Percentiles rank a stretch among this genome's conserved stretches.
Conservation (phyloP, 257 asterid species). For the Schizonepeta tenuifolia region DNA sequence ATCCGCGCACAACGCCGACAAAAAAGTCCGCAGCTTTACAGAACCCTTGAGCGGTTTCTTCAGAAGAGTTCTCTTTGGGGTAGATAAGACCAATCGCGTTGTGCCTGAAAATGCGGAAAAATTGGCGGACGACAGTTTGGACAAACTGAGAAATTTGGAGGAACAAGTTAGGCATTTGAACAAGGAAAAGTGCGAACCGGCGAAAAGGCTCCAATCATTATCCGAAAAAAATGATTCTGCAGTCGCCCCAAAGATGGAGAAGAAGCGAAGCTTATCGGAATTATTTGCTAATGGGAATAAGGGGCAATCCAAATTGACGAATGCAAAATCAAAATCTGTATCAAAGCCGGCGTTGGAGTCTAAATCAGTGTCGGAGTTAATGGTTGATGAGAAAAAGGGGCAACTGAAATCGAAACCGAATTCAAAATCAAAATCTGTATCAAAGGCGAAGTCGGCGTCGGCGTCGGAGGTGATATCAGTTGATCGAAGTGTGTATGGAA, state of each 20-base stretch:
- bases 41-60: constrained; percentile 51
- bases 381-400: constrained; percentile 27
- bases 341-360: background rate
- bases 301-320: background rate
- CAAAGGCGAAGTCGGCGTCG: too few species aligned
- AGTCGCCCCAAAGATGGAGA: constrained; percentile 15
- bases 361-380: constrained; percentile 31
- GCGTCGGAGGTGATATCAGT: background rate
- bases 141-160: constrained; percentile 54
- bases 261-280: constrained; percentile 35
- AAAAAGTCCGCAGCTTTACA: constrained; percentile 23
- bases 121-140: constrained; percentile 41
- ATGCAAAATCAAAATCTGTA: background rate
- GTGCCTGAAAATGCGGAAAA: constrained; percentile 28
- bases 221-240: background rate
- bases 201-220: constrained; percentile 7
- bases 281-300: constrained; percentile 40
- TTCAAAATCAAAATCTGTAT: too few species aligned
- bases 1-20: constrained; percentile 28
- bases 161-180: constrained; percentile 46
- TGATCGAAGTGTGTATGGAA: constrained; percentile 32
- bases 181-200: constrained; percentile 30
- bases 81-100: constrained; percentile 12
- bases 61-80: constrained; percentile 60
- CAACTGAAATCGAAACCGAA: too few species aligned